phyloP scores from a whole-genome alignment of 116 monocot genomes.

The Dioscorea cayenensis region DNA sequence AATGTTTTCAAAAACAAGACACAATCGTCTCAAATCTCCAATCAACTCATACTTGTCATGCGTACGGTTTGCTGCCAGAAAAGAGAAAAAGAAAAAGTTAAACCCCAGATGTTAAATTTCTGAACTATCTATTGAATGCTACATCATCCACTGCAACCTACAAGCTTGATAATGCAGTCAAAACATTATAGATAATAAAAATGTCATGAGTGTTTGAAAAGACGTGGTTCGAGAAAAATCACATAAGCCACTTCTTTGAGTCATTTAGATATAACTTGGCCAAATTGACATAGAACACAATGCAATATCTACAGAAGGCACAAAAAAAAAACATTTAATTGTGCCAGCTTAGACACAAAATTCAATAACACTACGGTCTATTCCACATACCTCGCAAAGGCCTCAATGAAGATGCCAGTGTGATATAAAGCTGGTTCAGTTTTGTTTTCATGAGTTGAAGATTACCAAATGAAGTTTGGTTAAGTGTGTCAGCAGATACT shows the following conservation, averaged over 20 bases:
- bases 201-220: too few species aligned
- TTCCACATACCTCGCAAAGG: conserved; percentile 47
- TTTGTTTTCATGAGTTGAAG: conserved; percentile 68
- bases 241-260: too few species aligned
- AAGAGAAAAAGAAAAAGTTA: conserved; percentile 2
- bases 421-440: conserved; percentile 70
- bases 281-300: too few species aligned
- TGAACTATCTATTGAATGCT: not conserved
- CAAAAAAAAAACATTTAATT: not conserved
- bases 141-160: too few species aligned
- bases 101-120: not conserved
- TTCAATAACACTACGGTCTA: not conserved
- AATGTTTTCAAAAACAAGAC: conserved; percentile 67
- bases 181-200: too few species aligned
- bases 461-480: conserved; percentile 56
- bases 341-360: not conserved
- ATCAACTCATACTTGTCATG: conserved; percentile 53
- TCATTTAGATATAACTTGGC: too few species aligned
- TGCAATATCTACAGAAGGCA: not conserved
- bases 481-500: conserved; percentile 69
- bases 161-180: too few species aligned
- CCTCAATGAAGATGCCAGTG: conserved; percentile 65
- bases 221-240: too few species aligned
- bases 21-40: conserved; percentile 64
- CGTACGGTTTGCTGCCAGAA: conserved; percentile 31